phyloP scores from a whole-genome alignment of 2,329 filamentous ascomycete genomes.

The Stagonosporopsis cucurbitacearum region DNA sequence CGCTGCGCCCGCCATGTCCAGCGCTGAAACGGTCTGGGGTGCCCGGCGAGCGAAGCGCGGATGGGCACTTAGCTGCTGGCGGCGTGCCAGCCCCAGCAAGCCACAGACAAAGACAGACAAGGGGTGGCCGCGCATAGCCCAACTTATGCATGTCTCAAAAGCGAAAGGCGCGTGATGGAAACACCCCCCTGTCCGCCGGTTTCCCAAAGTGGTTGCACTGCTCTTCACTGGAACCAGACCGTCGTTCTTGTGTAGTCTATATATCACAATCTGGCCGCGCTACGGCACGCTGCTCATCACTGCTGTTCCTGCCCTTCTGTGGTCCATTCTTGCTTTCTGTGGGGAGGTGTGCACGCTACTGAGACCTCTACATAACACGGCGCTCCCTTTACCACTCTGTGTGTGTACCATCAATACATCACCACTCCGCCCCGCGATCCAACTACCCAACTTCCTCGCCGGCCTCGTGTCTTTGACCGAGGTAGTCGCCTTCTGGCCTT shows the following conservation, averaged over 20 bases:
- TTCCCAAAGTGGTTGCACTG: constrained; percentile 16
- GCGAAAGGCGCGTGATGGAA: constrained; percentile 22
- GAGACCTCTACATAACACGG: constrained; percentile 14
- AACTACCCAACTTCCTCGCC: not conserved
- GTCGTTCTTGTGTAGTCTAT: constrained; percentile 13
- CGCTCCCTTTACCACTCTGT: constrained; percentile 3
- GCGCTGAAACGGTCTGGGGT: constrained; percentile 14
- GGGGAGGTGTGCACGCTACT: constrained; percentile 8
- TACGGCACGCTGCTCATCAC: constrained; percentile 6
- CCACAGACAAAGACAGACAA: constrained; percentile 12
- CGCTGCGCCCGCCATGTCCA: constrained; percentile 11
- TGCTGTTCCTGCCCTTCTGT: constrained; percentile 1
- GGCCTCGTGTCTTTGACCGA: constrained; percentile 13
- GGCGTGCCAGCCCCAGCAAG: constrained; percentile 6
- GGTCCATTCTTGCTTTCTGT: constrained; percentile 11
- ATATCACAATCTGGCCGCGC: constrained; percentile 21
- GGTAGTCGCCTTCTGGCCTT: constrained; percentile 4
- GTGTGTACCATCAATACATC: constrained; percentile 12
- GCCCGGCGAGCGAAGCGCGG: constrained; percentile 16
- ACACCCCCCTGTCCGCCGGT: constrained; percentile 16
- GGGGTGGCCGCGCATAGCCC: constrained; percentile 16
- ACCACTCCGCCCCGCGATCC: constrained; percentile 11
- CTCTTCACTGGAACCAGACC: constrained; percentile 14
- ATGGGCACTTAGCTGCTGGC: constrained; percentile 3
- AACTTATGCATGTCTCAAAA: constrained; percentile 17